These are phyloP conservation scores for Sphagnum magellanicum DNA, from an alignment of 228 moss, liverwort and hornwort species.

Conservation along the genomic window DNA sequence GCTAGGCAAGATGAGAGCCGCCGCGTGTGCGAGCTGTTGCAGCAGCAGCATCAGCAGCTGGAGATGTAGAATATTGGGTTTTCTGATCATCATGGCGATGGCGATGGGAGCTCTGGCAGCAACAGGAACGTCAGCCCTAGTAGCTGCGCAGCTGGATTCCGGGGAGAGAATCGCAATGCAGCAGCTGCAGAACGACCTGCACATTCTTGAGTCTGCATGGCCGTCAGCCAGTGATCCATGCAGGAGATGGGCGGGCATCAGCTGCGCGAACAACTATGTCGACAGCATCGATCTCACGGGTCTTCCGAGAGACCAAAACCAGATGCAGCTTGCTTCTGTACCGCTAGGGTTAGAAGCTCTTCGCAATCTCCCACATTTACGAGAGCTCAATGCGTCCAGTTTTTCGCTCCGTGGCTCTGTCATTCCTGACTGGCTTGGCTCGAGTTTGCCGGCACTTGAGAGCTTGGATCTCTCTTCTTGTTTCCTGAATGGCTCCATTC, in stretches of 20 bases:
- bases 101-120: too few species aligned
- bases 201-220: conserved; percentile 29
- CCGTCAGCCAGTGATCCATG: conserved; percentile 42
- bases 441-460: conserved; percentile 36
- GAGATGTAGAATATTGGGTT: too few species aligned
- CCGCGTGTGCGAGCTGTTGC: too few species aligned
- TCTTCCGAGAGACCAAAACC: conserved; percentile 10
- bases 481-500: conserved; percentile 56
- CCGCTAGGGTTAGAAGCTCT: conserved; percentile 33
- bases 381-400: conserved; percentile 50
- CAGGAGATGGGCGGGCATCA: conserved; percentile 47
- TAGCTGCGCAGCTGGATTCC: too few species aligned
- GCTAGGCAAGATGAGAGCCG: too few species aligned
- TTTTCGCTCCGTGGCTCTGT: conserved; percentile 37
- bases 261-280: conserved; percentile 23
- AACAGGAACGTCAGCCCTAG: too few species aligned
- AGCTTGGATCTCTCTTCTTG: conserved; percentile 50
- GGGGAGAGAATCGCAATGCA: conserved; percentile 24
- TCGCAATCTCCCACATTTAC: conserved; percentile 37
- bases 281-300: conserved; percentile 24
- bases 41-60: too few species aligned
- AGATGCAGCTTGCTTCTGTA: conserved; percentile 3
- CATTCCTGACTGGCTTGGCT: conserved; percentile 47
- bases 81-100: too few species aligned
- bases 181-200: conserved; percentile 31